Base-by-base conservation (phyloP, 371 early-diverging fungal species). In the Rhizopus delemar region DNA sequence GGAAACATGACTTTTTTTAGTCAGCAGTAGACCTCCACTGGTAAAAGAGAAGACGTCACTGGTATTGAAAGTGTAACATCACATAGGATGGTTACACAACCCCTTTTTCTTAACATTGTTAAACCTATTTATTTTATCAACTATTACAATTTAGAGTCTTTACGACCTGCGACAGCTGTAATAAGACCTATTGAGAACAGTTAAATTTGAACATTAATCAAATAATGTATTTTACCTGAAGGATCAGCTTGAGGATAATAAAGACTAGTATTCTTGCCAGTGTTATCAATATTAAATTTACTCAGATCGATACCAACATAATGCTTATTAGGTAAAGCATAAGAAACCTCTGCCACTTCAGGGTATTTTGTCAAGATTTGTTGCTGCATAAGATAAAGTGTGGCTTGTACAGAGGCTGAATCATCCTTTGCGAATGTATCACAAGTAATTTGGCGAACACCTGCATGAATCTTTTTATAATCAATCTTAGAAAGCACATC, bases 291-390 rank as follows among this genome's bases (percentile, higher is more conserved):
- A 54, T 89, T 89, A 73, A 92, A 84, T 76, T 85, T 83, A 66
- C 68, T 70, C 79, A 93, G 57, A 61, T 93, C 90, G 51, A 90
- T 81, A 41, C 86, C 85, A 66, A 92, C 90, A 69, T 86, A 85
- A 71, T 93, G 93, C 73, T 86, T 89, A 81, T 93, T 93, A 73
- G 93, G 93, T 51, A 93, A 80, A 52, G 89, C 82, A 66, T 90
- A 90, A 59, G 80, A 80, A 58, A 91, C 76, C 56, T 88, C 86
- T 29, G 77, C 82, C 50, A 93, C 71, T 43, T 77, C 79, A 43
- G 83, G 81, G 77, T 73, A 86, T 53, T 77, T 76, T 53, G 77
- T 77, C 64, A 93, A 72, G 53, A 83, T 85, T 62, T 67, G 76
- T 53, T 85, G 80, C 56, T 90, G 88, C 85, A 89, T 88, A 46